A percentile compares a stretch with the other conserved stretches of the same genome.
These are phyloP conservation scores for Fusarium sp. DNA, from an alignment of 2,329 filamentous ascomycete genomes.

Conservation along the genomic window DNA sequence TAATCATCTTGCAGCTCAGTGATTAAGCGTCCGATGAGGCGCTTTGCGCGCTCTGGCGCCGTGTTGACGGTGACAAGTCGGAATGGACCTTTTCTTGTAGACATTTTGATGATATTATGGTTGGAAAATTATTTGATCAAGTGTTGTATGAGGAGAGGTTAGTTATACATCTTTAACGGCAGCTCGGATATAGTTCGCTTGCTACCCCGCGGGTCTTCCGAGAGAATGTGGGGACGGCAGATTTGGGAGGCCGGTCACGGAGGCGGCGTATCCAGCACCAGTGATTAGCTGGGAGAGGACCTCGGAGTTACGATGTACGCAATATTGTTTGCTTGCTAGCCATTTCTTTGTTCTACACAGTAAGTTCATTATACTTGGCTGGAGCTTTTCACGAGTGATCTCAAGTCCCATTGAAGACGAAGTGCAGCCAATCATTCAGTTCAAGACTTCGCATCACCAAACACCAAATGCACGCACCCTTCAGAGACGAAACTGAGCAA, in stretches of 20 bases:
- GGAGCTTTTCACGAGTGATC: too few relatives aligned
- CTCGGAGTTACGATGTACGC: too few relatives aligned
- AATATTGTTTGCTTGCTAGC: too few relatives aligned
- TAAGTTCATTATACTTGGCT: too few relatives aligned
- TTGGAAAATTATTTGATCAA: accelerated
- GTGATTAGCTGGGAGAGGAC: too few relatives aligned
- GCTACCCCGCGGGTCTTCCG: not conserved
- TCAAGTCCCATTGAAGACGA: too few relatives aligned
- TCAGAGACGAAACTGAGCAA: not conserved
- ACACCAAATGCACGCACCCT: not conserved
- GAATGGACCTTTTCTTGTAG: slow-evolving; percentile 1
- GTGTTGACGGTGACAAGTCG: slow-evolving; percentile 8
- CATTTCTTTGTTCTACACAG: too few relatives aligned
- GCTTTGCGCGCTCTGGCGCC: slow-evolving; percentile 7
- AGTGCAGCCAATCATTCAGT: not conserved
- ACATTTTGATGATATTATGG: not conserved
- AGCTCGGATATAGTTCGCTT: not conserved
- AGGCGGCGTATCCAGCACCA: too few relatives aligned
- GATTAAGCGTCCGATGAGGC: slow-evolving; percentile 8
- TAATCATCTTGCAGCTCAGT: slow-evolving; percentile 1
- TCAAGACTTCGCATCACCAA: not conserved
- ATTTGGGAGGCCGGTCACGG: not conserved
- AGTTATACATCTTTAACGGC: not conserved
- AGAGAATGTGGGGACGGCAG: not conserved
- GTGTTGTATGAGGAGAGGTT: not conserved